Percentiles rank a stretch among this genome's conserved stretches.
phyloP scores from a whole-genome alignment of 163 green algal genomes.

The Coccomyxa subellipsoidea region DNA sequence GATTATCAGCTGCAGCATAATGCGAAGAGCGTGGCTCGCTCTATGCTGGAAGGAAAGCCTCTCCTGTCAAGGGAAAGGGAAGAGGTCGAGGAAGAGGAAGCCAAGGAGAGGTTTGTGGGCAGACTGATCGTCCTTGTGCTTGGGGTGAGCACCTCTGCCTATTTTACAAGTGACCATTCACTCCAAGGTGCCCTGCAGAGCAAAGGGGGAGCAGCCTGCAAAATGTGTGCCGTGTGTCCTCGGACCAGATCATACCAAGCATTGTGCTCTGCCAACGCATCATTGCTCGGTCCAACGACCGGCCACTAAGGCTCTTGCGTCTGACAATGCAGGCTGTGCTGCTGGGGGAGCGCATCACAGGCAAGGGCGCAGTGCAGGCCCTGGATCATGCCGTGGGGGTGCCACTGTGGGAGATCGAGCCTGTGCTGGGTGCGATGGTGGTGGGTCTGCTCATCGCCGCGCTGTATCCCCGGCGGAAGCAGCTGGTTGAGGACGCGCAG shows the following conservation, averaged over 20 bases:
- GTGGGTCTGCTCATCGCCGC: conserved; percentile 11
- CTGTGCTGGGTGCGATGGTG: conserved; percentile 13
- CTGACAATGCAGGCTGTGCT: conserved; percentile 38
- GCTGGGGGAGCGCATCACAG: conserved; percentile 32
- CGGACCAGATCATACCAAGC: no score
- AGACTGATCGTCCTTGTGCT: conserved; percentile 11
- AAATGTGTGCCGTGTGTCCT: no score
- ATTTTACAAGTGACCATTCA: no score
- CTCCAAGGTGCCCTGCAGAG: no score
- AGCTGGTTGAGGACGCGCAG: not conserved
- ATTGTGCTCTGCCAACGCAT: no score
- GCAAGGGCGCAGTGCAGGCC: conserved; percentile 18
- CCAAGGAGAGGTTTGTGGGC: conserved; percentile 14
- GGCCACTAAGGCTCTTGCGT: no score
- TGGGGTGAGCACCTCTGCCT: conserved; percentile 16
- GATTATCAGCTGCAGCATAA: not conserved
- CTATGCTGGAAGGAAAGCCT: not conserved
- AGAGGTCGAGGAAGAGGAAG: not conserved
- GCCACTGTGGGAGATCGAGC: conserved; percentile 29
- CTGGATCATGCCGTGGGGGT: conserved; percentile 17
- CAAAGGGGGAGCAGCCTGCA: no score
- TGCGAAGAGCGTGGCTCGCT: not conserved
- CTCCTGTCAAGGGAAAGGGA: not conserved
- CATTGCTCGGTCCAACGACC: no score
- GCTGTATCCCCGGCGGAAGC: conserved; percentile 5